Conservation (phyloP, 495 filamentous ascomycete species). For the Tuber melanosporum region DNA sequence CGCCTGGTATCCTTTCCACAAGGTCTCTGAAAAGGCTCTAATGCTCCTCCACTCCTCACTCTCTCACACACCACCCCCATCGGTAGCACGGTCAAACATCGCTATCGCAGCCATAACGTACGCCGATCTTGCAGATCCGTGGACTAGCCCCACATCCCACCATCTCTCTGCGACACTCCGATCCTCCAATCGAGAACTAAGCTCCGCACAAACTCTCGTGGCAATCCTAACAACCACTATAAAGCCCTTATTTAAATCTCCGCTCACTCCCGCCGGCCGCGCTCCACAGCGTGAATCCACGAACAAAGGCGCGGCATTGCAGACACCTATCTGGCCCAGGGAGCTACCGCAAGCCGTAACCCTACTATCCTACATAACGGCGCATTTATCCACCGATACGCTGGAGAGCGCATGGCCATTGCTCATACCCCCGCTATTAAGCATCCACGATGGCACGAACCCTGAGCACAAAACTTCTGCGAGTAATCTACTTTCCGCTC, state of each 20-base stretch:
- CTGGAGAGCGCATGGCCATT: conserved; percentile 55
- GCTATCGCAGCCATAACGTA: conserved; percentile 15
- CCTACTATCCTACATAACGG: conserved; percentile 21
- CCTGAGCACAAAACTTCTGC: conserved; percentile 54
- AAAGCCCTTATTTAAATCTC: conserved; percentile 28
- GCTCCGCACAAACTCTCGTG: conserved; percentile 6
- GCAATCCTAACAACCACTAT: conserved; percentile 15
- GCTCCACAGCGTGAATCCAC: conserved; percentile 30
- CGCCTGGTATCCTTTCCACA: conserved; percentile 12
- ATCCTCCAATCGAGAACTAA: conserved; percentile 2
- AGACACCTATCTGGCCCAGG: conserved; percentile 21
- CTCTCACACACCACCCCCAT: background rate
- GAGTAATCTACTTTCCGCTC: conserved; percentile 53
- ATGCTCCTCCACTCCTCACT: conserved; percentile 7
- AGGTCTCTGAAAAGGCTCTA: conserved; percentile 13
- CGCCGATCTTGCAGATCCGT: conserved; percentile 17
- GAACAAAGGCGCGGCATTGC: conserved; percentile 10
- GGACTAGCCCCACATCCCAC: conserved; percentile 23
- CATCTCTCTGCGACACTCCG: conserved; percentile 6
- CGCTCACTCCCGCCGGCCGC: conserved; percentile 23
- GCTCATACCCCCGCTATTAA: conserved; percentile 75
- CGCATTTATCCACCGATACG: background rate
- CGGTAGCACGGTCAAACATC: background rate
- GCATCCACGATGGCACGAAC: conserved; percentile 65
- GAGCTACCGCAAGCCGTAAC: conserved; percentile 17